These are phyloP conservation scores for Solanum raphanifolium DNA, from an alignment of 257 asterid genomes.

Conservation along the genomic window DNA sequence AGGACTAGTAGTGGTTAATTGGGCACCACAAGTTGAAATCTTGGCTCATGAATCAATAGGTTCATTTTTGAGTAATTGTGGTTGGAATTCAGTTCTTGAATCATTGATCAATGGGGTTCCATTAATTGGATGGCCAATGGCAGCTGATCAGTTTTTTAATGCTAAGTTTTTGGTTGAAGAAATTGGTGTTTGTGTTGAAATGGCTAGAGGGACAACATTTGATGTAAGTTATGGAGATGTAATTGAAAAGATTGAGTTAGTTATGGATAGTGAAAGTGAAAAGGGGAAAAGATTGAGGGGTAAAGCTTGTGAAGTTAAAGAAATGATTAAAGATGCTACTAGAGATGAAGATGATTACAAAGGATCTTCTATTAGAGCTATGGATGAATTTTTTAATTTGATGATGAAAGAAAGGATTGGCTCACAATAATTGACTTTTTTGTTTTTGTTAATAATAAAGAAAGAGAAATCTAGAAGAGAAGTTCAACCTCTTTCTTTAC, in stretches of 20 bases:
- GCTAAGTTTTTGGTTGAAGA: slow-evolving; percentile 43
- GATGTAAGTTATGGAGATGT: slow-evolving; percentile 40
- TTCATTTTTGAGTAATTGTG: slow-evolving; percentile 46
- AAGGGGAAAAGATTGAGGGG: slow-evolving; percentile 25
- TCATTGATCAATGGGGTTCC: slow-evolving; percentile 41
- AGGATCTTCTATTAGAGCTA: slow-evolving; percentile 43
- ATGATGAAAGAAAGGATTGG: slow-evolving; percentile 9
- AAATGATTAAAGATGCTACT: slow-evolving; percentile 19
- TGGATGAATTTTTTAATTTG: slow-evolving; percentile 33
- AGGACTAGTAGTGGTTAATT: slow-evolving; percentile 32
- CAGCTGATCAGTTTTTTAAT: slow-evolving; percentile 49
- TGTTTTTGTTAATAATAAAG: not conserved
- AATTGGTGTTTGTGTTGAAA: slow-evolving; percentile 45
- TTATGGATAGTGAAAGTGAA: slow-evolving; percentile 31
- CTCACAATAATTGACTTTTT: not conserved
- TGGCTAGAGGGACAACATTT: slow-evolving; percentile 45
- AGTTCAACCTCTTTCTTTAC: not conserved
- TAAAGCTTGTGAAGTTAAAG: slow-evolving; percentile 25
- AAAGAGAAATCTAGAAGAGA: not conserved
- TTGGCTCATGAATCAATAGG: slow-evolving; percentile 32
- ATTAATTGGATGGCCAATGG: slow-evolving; percentile 52
- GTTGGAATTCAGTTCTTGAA: slow-evolving; percentile 64
- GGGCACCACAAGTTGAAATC: slow-evolving; percentile 56
- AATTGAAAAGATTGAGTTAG: slow-evolving; percentile 35
- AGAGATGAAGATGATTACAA: slow-evolving; percentile 22